These are phyloP conservation scores for Globisporangium emineosum DNA, from an alignment of 352 stramenopile genomes.

Conservation along the genomic window DNA sequence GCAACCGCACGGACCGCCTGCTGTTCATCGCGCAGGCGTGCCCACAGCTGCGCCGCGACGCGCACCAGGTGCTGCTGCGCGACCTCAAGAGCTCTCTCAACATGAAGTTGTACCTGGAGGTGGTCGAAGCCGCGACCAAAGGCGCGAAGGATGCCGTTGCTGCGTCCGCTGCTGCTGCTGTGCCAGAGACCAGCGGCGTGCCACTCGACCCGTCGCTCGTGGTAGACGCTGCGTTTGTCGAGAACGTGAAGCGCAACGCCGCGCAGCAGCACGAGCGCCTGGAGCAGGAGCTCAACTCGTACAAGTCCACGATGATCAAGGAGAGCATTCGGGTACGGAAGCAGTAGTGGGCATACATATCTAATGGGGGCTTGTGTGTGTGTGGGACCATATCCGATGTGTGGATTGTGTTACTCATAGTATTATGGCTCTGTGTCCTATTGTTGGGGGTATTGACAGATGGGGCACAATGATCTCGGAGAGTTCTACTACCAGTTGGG, in stretches of 20 bases:
- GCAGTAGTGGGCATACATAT: not conserved
- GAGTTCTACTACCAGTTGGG: slow-evolving; percentile 87
- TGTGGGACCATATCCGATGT: not conserved
- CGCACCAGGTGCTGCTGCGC: slow-evolving; percentile 44
- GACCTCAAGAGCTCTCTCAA: slow-evolving; percentile 67
- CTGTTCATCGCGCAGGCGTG: slow-evolving; percentile 62
- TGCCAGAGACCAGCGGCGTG: slow-evolving; percentile 27
- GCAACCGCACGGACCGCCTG: slow-evolving; percentile 73
- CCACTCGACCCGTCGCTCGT: slow-evolving; percentile 13
- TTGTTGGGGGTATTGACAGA: slow-evolving; percentile 31
- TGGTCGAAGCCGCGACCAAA: slow-evolving; percentile 36
- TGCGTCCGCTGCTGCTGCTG: not conserved
- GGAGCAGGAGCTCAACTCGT: slow-evolving; percentile 88
- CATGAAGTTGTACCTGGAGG: slow-evolving; percentile 66
- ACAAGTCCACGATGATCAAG: slow-evolving; percentile 91
- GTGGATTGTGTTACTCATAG: not conserved
- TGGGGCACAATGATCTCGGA: slow-evolving; percentile 86
- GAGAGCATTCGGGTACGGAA: slow-evolving; percentile 79
- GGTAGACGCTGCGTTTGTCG: slow-evolving; percentile 48
- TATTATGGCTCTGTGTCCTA: not conserved
- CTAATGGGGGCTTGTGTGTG: not conserved
- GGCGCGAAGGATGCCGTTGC: slow-evolving; percentile 15
- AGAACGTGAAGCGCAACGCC: slow-evolving; percentile 61
- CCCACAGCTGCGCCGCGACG: slow-evolving; percentile 44
- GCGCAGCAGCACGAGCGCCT: slow-evolving; percentile 75